Evolutionary conservation across 768 basidiomycete genomes (phyloP).

Genomic region (Sporobolomyces phaffii): DNA sequence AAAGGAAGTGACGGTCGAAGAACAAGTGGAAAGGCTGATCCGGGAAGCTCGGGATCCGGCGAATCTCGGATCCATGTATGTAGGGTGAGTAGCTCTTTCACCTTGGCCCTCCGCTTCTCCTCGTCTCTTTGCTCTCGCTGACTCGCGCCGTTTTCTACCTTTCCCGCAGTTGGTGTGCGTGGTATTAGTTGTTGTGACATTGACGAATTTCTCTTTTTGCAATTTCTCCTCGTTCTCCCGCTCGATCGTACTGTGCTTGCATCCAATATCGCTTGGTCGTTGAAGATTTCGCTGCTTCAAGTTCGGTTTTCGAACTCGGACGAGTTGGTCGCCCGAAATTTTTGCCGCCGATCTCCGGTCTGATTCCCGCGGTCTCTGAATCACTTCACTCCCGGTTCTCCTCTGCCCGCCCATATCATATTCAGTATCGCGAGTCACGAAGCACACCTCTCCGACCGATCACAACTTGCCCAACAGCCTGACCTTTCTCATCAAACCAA

Average conservation of each 20-base stretch:
- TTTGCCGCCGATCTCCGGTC: not conserved
- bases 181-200: constrained; percentile 17
- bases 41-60: constrained; percentile 70
- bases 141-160: not conserved
- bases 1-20: constrained; percentile 65
- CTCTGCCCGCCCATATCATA: not conserved
- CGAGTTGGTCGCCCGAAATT: too few species aligned
- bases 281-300: too few species aligned
- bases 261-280: too few species aligned
- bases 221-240: not conserved
- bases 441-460: too few species aligned
- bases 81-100: constrained; percentile 78
- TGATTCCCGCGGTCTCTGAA: too few species aligned
- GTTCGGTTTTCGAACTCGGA: too few species aligned
- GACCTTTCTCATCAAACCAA: not conserved
- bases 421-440: too few species aligned
- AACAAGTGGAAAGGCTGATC: constrained; percentile 84
- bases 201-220: not conserved
- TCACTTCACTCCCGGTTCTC: too few species aligned
- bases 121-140: not conserved
- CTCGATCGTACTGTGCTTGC: too few species aligned
- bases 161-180: constrained; percentile 26
- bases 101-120: too few species aligned
- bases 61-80: constrained; percentile 83
- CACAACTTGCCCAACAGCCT: too few species aligned